phyloP scores from a whole-genome alignment of 2,329 filamentous ascomycete genomes.

The Xylaria sp. region DNA sequence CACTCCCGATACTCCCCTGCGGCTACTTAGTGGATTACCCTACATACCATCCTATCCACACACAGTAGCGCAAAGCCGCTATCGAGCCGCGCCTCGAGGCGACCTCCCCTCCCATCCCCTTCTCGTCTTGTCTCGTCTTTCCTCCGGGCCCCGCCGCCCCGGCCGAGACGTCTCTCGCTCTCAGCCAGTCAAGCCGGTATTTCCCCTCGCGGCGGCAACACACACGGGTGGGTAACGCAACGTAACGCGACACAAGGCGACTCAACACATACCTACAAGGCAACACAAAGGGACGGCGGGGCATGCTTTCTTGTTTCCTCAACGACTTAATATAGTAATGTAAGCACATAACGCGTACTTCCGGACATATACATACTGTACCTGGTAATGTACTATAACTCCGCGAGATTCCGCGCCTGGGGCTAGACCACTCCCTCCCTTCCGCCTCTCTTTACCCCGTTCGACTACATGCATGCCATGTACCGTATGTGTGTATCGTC shows the following conservation, averaged over 20 bases:
- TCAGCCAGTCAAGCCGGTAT: slow-evolving; percentile 8
- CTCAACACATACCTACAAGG: no score
- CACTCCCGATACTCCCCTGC: slow-evolving; percentile 32
- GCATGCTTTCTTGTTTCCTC: no score
- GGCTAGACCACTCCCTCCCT: background rate
- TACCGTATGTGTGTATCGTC: background rate
- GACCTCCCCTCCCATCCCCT: background rate
- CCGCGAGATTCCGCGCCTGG: background rate
- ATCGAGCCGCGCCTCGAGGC: slow-evolving; percentile 13
- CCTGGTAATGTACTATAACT: no score
- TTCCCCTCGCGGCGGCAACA: background rate
- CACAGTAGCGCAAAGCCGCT: background rate
- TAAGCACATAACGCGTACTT: no score
- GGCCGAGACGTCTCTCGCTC: background rate
- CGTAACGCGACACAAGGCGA: no score
- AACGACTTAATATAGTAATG: no score
- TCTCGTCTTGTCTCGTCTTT: background rate
- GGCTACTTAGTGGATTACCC: slow-evolving; percentile 17
- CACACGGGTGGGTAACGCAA: no score
- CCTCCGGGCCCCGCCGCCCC: background rate
- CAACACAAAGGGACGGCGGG: no score
- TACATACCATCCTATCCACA: background rate
- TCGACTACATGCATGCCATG: background rate
- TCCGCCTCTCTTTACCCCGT: background rate
- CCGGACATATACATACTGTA: no score